phyloP scores from a whole-genome alignment of 2,329 filamentous ascomycete genomes.

The Aspergillus quadrilineatus region DNA sequence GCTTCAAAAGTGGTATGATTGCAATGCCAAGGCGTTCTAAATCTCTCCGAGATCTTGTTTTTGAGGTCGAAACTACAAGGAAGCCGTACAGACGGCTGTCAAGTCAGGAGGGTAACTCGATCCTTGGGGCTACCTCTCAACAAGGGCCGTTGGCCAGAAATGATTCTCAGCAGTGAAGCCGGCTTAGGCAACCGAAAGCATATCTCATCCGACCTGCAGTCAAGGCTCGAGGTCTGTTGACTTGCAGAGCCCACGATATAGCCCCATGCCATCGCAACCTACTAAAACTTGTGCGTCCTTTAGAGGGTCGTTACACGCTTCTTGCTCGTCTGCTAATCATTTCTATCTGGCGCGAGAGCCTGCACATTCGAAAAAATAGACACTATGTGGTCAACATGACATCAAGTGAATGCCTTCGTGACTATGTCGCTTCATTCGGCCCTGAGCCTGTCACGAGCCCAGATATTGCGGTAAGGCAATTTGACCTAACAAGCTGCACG shows the following conservation, averaged over 20 bases:
- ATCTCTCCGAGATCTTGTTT: neutral
- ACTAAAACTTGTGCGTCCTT: too few species aligned
- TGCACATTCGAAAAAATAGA: constrained; percentile 11
- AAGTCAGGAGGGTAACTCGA: neutral
- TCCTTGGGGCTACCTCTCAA: neutral
- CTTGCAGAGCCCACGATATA: neutral
- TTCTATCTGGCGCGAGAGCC: neutral
- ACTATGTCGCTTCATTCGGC: constrained; percentile 10
- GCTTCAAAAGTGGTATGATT: neutral
- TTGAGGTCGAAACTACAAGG: neutral
- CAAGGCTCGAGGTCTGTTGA: neutral
- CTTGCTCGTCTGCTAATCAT: neutral
- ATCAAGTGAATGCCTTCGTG: neutral
- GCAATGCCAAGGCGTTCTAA: neutral
- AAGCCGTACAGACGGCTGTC: neutral
- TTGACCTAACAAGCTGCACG: neutral
- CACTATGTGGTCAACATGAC: constrained; percentile 12
- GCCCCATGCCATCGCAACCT: neutral
- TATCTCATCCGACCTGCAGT: neutral
- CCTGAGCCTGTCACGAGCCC: neutral
- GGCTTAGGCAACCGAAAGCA: neutral
- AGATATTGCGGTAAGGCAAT: neutral
- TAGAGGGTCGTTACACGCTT: neutral
- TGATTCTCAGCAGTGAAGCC: neutral
- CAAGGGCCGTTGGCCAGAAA: neutral